phyloP scores from a whole-genome alignment of 2,329 filamentous ascomycete genomes.

The Cryphonectria nitschkei region DNA sequence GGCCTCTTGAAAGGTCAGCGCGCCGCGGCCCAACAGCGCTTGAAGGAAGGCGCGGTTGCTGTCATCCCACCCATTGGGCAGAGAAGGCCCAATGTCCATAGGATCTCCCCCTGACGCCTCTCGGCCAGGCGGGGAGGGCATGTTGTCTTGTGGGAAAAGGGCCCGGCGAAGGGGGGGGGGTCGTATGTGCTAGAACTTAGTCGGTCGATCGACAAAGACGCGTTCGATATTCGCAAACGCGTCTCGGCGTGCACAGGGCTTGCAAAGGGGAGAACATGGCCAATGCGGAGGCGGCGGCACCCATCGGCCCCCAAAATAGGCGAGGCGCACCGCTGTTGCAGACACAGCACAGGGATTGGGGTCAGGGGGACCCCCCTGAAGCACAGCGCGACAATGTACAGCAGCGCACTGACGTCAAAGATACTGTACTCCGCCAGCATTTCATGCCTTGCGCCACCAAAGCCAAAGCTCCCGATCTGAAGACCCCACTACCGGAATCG shows the following conservation, averaged over 20 bases:
- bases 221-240: constrained; percentile 1
- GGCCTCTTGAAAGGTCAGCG: constrained; percentile 75
- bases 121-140: not conserved
- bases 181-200: not conserved
- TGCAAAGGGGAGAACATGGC: not conserved
- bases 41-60: constrained; percentile 88
- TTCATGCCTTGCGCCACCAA: not conserved
- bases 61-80: constrained; percentile 53
- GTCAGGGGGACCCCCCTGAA: not conserved
- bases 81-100: constrained; percentile 38
- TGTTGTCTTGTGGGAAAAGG: not conserved
- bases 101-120: not conserved
- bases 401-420: not conserved
- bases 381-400: not conserved
- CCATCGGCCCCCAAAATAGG: constrained; percentile 3
- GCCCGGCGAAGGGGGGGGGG: not conserved
- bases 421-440: not conserved
- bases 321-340: not conserved
- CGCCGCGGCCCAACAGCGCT: constrained; percentile 78
- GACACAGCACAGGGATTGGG: not conserved
- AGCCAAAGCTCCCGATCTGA: not conserved
- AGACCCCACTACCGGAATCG: not conserved
- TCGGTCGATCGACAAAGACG: constrained; percentile 1
- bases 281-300: not conserved
- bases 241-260: not conserved